These are phyloP conservation scores for Avena atlantica DNA, from an alignment of 176 grass and related monocot genomes.

Conservation along the genomic window DNA sequence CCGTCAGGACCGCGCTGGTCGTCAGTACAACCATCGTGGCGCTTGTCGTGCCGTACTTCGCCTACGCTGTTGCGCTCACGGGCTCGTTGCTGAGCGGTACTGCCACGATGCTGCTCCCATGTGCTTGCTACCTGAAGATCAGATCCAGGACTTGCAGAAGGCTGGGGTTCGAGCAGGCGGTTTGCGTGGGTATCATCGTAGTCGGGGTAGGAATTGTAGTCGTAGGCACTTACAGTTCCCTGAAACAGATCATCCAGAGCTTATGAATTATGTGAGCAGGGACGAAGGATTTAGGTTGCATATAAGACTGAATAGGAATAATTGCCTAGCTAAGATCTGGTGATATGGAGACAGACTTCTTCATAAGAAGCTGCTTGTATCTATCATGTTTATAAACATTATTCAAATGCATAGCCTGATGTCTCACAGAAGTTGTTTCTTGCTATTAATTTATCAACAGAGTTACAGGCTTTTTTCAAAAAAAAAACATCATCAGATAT, in stretches of 20 bases:
- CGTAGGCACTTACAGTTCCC: slow-evolving; percentile 74
- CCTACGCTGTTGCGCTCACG: slow-evolving; percentile 60
- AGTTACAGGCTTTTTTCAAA: background rate
- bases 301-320: slow-evolving; percentile 4
- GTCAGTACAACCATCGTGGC: slow-evolving; percentile 70
- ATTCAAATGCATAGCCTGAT: background rate
- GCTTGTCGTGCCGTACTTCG: slow-evolving; percentile 67
- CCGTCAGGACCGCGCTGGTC: slow-evolving; percentile 66
- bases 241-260: slow-evolving; percentile 67
- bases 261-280: slow-evolving; percentile 55
- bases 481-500: background rate
- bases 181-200: slow-evolving; percentile 55
- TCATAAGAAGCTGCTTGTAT: background rate
- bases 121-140: slow-evolving; percentile 83
- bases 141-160: slow-evolving; percentile 53
- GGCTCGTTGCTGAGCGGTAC: slow-evolving; percentile 76
- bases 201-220: slow-evolving; percentile 54
- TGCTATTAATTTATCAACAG: background rate
- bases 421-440: no score
- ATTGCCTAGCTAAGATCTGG: background rate
- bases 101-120: slow-evolving; percentile 72
- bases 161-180: slow-evolving; percentile 53
- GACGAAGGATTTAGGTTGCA: background rate
- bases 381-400: background rate
- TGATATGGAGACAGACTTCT: background rate